phyloP scores from a whole-genome alignment of 208 protist species.

The Leishmania turanica region DNA sequence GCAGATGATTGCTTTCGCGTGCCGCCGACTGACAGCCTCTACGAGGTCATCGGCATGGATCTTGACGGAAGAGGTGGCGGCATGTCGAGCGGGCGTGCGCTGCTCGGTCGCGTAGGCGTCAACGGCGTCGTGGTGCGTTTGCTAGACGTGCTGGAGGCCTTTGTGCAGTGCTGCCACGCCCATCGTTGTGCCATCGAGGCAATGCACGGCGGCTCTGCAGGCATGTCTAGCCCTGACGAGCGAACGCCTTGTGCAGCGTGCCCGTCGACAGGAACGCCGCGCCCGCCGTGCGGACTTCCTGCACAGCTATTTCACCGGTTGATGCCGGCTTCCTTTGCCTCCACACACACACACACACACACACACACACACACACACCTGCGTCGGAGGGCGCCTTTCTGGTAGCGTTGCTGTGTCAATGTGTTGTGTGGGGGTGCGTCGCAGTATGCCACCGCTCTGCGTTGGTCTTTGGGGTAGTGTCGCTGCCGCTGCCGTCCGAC shows the following conservation, averaged over 20 bases:
- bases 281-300: background rate
- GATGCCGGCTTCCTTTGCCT: background rate
- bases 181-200: constrained; percentile 1
- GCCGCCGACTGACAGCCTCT: background rate
- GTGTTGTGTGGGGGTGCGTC: background rate
- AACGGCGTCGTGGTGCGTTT: background rate
- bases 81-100: background rate
- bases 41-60: background rate
- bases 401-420: background rate
- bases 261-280: background rate
- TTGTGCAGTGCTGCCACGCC: constrained; percentile 24
- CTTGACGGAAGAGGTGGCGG: background rate
- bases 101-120: background rate
- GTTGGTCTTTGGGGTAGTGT: background rate
- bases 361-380: background rate
- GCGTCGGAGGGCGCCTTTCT: background rate
- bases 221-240: background rate
- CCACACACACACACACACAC: background rate
- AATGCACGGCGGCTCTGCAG: background rate
- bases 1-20: constrained; percentile 12
- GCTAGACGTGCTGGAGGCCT: constrained; percentile 16
- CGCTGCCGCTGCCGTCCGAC: background rate
- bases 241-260: background rate
- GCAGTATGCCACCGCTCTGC: background rate
- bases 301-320: background rate